Evolutionary conservation across 2,329 filamentous ascomycete genomes (phyloP), one percentile per base, ranked within the genome.

Genomic region (Aspergillaceae sp.): DNA sequence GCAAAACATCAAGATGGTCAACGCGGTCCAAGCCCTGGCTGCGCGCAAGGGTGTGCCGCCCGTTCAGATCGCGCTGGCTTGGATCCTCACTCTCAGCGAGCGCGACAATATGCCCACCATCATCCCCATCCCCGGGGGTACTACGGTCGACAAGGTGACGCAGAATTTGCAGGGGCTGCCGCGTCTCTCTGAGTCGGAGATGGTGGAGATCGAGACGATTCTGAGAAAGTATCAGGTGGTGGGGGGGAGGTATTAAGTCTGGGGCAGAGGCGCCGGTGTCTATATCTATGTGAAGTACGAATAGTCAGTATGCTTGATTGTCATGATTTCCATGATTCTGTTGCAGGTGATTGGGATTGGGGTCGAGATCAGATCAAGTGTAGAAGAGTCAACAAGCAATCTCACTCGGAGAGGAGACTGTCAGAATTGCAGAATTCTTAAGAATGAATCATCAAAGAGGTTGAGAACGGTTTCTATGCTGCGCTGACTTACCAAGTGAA

Each of bases 141-240:
- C 62, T n/a, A 64, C 64, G n/a, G 54, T 48, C 9, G 57, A 62
- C 44, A 66, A 63, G 54, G 58, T 66, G 29, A 57, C 55, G 30
- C 62, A 68, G 53, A 68, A 67, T 37, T 51, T 58, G 53, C 37
- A 56, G 11, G 59, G 58, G 7, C 53, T 61, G 3, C 55, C 61
- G 38, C 45, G 51, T 33, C 51, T 70, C 6, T 57, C 56, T 2
- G 61, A 65, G 36, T 56, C 58, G 10, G 66, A 71, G 43, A 52
- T 78, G 62, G 70, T 71, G 40, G 74, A 75, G 55, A 68, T 81
- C 44, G 71, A 74, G 36, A 65, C 68, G 11, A 70, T 81, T 47
- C 50, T 79, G 50, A 71, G 73, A 51, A 69, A 67, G 45, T 62
- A 74, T 35, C 59, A 67, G 40, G 57, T 74, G 29, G 52, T 59